Evolutionary conservation across 768 basidiomycete genomes (phyloP), one percentile per base, ranked within the genome.

Genomic region (Mycena crocata): DNA sequence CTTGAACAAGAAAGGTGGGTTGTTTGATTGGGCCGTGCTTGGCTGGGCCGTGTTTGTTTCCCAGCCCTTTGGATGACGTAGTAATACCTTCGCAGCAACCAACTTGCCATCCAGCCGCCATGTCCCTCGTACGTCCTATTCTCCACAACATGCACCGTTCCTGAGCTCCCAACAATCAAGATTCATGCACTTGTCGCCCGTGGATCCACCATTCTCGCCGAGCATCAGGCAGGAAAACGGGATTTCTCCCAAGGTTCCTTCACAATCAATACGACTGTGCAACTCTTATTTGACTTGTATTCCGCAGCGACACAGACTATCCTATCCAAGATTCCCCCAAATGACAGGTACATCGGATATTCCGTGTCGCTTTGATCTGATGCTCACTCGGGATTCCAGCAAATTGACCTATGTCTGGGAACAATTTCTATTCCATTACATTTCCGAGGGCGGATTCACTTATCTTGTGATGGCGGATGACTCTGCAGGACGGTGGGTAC

Each of bases 381-480:
- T 49, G 21, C 49, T 42, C 26, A 37, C 57, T 35, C 30, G 59
- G 55, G 58, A 75, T 81, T 28, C 28, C 76, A 92, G 90, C 81
- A 93, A 93, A 78, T 82, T 91, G 62, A 90, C 90, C 61, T 94
- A 95, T 84, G 93, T 92, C 62, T 95, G 93, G 94, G 94, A 94
- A 73, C 91, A 96, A 80, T 96, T 93, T 74, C 84, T 96, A 13
- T 96, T 98, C 74, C 96, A 98, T 80, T 98, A 98, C 79, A 86
- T 97, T 70, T 93, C 94, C 7, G 94, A 95, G 69, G 90, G 90
- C 21, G 94, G 94, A 0, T 89, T 93, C 76, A 90, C 90, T 39
- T 96, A 92, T 78, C 86, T 99, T 26, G 93, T 96, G 59, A 96
- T 99, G 90, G 94, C 95, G 7, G 95, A 99, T 75, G 96, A 98